Evolutionary conservation across 164 flowering plant genomes (phyloP).

Genomic region (Malania oleifera): DNA sequence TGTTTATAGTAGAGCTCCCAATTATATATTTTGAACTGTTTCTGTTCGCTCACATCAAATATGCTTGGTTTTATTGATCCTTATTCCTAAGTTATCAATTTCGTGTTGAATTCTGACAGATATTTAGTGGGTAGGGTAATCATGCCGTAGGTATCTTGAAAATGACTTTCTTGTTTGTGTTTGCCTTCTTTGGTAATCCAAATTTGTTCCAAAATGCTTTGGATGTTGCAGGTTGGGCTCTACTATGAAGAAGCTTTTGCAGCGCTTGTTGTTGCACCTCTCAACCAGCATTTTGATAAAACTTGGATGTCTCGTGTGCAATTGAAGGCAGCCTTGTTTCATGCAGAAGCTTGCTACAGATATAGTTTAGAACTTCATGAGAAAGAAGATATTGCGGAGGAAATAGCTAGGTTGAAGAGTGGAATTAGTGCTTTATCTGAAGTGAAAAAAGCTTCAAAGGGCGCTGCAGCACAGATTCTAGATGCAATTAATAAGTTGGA

Average conservation of each 20-base stretch:
- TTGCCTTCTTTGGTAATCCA: background rate
- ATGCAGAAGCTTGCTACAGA: conserved; percentile 90
- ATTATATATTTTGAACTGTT: background rate
- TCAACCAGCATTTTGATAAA: conserved; percentile 86
- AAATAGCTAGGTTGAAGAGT: conserved; percentile 80
- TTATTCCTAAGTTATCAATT: background rate
- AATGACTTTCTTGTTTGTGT: background rate
- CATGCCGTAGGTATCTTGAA: background rate
- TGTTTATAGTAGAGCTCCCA: too few species aligned
- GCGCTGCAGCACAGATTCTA: conserved; percentile 72
- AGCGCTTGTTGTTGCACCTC: conserved; percentile 60
- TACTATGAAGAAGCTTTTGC: conserved; percentile 91
- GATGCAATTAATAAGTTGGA: conserved; percentile 78
- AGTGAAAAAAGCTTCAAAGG: conserved; percentile 70
- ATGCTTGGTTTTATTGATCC: background rate
- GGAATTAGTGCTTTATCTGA: conserved; percentile 69
- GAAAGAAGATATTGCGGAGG: conserved; percentile 95
- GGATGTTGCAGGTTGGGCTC: conserved; percentile 58
- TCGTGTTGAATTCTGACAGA: background rate
- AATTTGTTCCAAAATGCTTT: background rate
- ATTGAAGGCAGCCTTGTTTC: conserved; percentile 76
- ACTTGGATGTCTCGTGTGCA: conserved; percentile 88
- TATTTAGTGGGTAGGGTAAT: background rate
- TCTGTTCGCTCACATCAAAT: background rate
- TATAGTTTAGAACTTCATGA: conserved; percentile 82